These are phyloP conservation scores for Calocybe indica DNA, from an alignment of 768 basidiomycete species.

Conservation along the genomic window DNA sequence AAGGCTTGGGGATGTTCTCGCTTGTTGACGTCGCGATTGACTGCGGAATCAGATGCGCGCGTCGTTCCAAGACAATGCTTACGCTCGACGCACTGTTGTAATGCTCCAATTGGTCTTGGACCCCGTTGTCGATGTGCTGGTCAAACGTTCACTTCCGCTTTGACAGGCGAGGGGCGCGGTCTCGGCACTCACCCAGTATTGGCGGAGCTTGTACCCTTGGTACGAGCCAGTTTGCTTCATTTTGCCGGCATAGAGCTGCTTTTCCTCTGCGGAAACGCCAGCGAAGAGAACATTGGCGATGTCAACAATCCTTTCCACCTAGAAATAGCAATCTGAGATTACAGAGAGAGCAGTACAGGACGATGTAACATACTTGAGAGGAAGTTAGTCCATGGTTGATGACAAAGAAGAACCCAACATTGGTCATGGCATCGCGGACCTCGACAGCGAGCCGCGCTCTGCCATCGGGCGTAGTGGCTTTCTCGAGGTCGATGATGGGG, in stretches of 20 bases:
- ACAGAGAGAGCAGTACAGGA: not conserved
- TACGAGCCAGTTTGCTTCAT: constrained; percentile 36
- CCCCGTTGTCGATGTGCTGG: constrained; percentile 59
- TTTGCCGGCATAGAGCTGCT: constrained; percentile 24
- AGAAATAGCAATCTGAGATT: not conserved
- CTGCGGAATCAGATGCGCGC: constrained; percentile 11
- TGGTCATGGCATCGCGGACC: constrained; percentile 39
- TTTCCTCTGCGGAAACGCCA: constrained; percentile 30
- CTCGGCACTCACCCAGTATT: constrained; percentile 13
- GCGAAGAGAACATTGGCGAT: constrained; percentile 39
- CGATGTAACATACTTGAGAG: constrained; percentile 27
- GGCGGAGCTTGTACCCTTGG: constrained; percentile 27
- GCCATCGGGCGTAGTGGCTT: constrained; percentile 29
- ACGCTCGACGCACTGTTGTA: constrained; percentile 45
- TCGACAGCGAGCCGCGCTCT: constrained; percentile 31
- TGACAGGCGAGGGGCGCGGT: not conserved
- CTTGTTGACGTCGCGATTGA: constrained; percentile 25
- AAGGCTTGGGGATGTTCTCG: constrained; percentile 28
- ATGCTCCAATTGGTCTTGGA: constrained; percentile 57
- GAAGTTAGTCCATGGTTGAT: constrained; percentile 41
- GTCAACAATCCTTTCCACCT: constrained; percentile 39
- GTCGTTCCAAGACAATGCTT: not conserved
- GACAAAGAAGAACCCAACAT: constrained; percentile 40
- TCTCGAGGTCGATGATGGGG: constrained; percentile 46
- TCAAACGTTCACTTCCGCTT: not conserved